These are phyloP conservation scores for Rhinocladiella similis DNA, from an alignment of 2,329 filamentous ascomycete genomes.

Conservation along the genomic window DNA sequence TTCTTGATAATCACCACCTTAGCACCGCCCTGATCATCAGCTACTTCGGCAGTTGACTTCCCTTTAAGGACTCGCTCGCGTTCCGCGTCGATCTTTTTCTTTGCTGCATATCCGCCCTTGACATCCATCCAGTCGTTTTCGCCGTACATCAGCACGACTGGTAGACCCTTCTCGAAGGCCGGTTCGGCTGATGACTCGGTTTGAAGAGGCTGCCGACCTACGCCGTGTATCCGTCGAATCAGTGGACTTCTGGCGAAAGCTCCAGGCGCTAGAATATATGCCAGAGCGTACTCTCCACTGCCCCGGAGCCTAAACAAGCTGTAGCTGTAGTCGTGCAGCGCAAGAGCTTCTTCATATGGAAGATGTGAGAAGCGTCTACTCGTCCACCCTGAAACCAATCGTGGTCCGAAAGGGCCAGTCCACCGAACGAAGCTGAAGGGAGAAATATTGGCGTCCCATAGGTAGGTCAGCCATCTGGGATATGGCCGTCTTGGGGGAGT, in stretches of 20 bases:
- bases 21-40: conserved; percentile 72
- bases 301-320: conserved; percentile 89
- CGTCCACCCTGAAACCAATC: conserved; percentile 93
- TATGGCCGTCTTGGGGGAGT: conserved; percentile 61
- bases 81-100: conserved; percentile 74
- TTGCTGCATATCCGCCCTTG: conserved; percentile 75
- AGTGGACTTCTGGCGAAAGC: conserved; percentile 87
- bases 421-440: conserved; percentile 89
- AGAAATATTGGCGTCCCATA: conserved; percentile 97
- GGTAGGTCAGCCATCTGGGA: conserved; percentile 83
- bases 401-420: conserved; percentile 83
- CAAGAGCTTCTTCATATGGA: conserved; percentile 73
- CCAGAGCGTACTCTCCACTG: conserved; percentile 88
- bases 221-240: conserved; percentile 80
- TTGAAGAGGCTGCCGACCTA: conserved; percentile 69
- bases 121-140: conserved; percentile 99
- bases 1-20: conserved; percentile 77
- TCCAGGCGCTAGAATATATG: conserved; percentile 89
- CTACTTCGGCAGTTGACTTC: conserved; percentile 67
- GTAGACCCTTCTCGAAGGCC: conserved; percentile 65
- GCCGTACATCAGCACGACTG: conserved; percentile 92
- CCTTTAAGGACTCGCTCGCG: conserved; percentile 59
- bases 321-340: conserved; percentile 91
- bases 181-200: conserved; percentile 12
- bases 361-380: conserved; percentile 89